These are phyloP conservation scores for Volvox reticuliferus DNA, from an alignment of 139 green algal genomes.

Conservation along the genomic window DNA sequence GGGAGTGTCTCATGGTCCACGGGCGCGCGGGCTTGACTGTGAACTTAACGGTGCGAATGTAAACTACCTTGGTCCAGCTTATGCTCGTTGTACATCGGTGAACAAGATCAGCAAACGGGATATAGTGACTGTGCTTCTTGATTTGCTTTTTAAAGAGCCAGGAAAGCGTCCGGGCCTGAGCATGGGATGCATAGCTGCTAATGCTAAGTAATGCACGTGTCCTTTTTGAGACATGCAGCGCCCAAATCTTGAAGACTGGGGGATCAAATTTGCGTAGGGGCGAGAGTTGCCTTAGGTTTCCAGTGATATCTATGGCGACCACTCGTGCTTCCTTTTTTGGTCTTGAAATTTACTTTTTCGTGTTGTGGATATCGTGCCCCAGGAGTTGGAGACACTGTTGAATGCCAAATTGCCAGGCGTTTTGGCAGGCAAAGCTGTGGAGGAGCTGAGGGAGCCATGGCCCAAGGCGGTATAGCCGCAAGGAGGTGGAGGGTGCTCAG, in stretches of 20 bases:
- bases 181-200: neutral
- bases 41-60: conserved; percentile 65
- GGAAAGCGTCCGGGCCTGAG: neutral
- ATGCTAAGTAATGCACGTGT: neutral
- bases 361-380: neutral
- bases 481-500: no score
- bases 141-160: neutral
- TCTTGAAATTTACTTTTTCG: neutral
- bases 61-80: neutral
- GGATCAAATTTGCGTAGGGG: neutral
- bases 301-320: neutral
- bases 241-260: neutral
- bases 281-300: neutral
- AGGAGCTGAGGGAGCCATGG: conserved; percentile 18
- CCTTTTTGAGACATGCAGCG: neutral
- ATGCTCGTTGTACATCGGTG: no score
- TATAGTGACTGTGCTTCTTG: neutral
- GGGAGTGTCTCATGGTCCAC: conserved; percentile 86
- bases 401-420: conserved; percentile 64
- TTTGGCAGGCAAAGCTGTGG: conserved; percentile 23
- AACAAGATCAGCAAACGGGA: no score
- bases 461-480: conserved; percentile 12
- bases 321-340: neutral
- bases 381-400: conserved; percentile 68
- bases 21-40: conserved; percentile 71